Conservation (phyloP, 345 rosid genomes). For the Kandelia obovata region DNA sequence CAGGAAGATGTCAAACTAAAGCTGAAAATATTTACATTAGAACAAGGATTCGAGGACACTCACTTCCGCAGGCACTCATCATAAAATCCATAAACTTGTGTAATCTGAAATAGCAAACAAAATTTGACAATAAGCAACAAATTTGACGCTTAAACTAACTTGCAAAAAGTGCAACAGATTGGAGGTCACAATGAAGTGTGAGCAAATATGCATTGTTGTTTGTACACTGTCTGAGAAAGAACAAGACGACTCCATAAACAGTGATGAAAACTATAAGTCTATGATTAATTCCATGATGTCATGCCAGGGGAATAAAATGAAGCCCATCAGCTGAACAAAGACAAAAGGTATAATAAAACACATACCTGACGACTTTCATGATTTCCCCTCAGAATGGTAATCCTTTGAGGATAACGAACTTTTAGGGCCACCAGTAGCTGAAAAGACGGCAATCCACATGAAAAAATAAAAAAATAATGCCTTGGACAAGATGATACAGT, state of each 20-base stretch:
- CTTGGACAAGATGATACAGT: background rate
- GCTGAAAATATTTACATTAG: background rate
- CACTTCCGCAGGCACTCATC: conserved; percentile 98
- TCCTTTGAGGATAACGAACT: conserved; percentile 80
- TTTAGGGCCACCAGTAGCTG: conserved; percentile 87
- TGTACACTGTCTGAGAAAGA: background rate
- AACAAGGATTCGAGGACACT: conserved; percentile 38
- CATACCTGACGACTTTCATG: conserved; percentile 98
- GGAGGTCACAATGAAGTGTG: background rate
- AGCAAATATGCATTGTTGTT: background rate
- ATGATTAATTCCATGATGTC: background rate
- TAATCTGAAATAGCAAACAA: conserved; percentile 59
- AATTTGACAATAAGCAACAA: conserved; percentile 14
- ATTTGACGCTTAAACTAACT: background rate
- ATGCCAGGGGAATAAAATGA: background rate
- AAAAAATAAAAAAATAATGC: background rate
- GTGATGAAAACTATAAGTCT: background rate
- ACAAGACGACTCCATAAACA: background rate
- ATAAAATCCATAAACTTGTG: conserved; percentile 98
- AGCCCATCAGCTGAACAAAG: background rate
- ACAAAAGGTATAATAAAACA: background rate
- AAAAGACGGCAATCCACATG: background rate
- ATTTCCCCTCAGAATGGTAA: conserved; percentile 95
- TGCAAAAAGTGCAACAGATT: background rate
- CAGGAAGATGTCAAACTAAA: background rate